phyloP scores from a whole-genome alignment of 768 basidiomycete species.

The Hygrophorus russula region DNA sequence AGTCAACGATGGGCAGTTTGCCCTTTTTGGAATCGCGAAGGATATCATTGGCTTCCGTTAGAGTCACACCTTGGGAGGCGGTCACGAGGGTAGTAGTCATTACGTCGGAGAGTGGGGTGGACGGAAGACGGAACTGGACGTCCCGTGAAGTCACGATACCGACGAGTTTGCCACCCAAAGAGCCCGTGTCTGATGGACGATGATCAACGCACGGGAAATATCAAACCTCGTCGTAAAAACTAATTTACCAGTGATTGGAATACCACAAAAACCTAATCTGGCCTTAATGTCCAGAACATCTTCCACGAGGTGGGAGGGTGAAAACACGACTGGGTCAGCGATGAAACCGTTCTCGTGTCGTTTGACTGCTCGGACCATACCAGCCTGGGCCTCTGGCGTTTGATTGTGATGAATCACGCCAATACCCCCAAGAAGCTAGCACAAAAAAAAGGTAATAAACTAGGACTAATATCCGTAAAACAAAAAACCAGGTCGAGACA shows the following conservation, averaged over 20 bases:
- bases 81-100: conserved; percentile 90
- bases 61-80: conserved; percentile 79
- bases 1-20: conserved; percentile 81
- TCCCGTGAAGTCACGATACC: conserved; percentile 97
- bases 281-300: conserved; percentile 93
- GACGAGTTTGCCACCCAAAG: conserved; percentile 81
- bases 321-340: conserved; percentile 83
- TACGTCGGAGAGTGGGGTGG: conserved; percentile 58
- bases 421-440: conserved; percentile 82
- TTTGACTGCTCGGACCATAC: conserved; percentile 96
- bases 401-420: conserved; percentile 99
- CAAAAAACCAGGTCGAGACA: conserved; percentile 19
- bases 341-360: conserved; percentile 99
- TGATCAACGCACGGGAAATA: conserved; percentile 12
- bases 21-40: conserved; percentile 96
- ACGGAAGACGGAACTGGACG: conserved; percentile 76
- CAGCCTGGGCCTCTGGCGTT: conserved; percentile 71
- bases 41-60: conserved; percentile 85
- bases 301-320: conserved; percentile 65
- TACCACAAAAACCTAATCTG: conserved; percentile 87
- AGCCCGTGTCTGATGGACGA: conserved; percentile 58
- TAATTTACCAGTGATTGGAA: conserved; percentile 95
- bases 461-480: conserved; percentile 1
- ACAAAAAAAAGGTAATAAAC: conserved; percentile 3
- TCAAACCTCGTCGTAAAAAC: conserved; percentile 67